Evolutionary conservation across 108 stramenopile genomes (phyloP).

Genomic region (Ochromonas danica): DNA sequence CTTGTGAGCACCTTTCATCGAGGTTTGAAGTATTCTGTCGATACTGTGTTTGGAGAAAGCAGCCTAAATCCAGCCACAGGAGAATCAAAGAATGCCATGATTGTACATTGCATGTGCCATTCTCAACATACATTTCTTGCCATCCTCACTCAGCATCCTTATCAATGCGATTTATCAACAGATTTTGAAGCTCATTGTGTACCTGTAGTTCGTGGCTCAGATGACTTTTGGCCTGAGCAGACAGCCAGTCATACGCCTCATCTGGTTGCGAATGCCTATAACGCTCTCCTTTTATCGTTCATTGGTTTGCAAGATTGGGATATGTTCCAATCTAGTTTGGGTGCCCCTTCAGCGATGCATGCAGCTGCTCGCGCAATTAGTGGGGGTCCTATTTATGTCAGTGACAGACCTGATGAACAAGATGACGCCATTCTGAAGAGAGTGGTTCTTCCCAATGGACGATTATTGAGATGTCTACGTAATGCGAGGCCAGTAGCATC

Average conservation of each 20-base stretch:
- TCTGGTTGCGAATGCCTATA: slow-evolving; percentile 63
- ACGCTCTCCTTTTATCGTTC: slow-evolving; percentile 59
- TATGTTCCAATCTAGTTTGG: slow-evolving; percentile 63
- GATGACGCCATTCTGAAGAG: slow-evolving; percentile 44
- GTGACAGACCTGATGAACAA: slow-evolving; percentile 62
- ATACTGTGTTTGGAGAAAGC: neutral
- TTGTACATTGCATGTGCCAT: slow-evolving; percentile 74
- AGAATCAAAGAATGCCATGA: neutral
- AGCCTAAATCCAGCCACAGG: too few relatives aligned
- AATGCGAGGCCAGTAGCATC: neutral
- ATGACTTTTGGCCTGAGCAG: slow-evolving; percentile 64
- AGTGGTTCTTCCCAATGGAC: slow-evolving; percentile 56
- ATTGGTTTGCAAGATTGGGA: slow-evolving; percentile 71
- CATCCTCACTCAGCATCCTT: slow-evolving; percentile 48
- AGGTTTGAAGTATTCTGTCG: slow-evolving; percentile 9
- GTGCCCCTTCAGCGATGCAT: slow-evolving; percentile 58
- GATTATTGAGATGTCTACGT: slow-evolving; percentile 35
- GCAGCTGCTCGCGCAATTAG: slow-evolving; percentile 63
- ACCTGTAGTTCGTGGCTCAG: slow-evolving; percentile 47
- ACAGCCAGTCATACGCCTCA: slow-evolving; percentile 60
- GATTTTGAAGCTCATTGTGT: slow-evolving; percentile 45
- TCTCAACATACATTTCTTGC: slow-evolving; percentile 58
- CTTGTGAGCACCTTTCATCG: slow-evolving; percentile 28
- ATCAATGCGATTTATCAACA: slow-evolving; percentile 39
- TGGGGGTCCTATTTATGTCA: slow-evolving; percentile 67